Evolutionary conservation across 2,329 filamentous ascomycete species (phyloP), one percentile per base, ranked within the genome.

Genomic region (Pseudogymnoascus sp.): DNA sequence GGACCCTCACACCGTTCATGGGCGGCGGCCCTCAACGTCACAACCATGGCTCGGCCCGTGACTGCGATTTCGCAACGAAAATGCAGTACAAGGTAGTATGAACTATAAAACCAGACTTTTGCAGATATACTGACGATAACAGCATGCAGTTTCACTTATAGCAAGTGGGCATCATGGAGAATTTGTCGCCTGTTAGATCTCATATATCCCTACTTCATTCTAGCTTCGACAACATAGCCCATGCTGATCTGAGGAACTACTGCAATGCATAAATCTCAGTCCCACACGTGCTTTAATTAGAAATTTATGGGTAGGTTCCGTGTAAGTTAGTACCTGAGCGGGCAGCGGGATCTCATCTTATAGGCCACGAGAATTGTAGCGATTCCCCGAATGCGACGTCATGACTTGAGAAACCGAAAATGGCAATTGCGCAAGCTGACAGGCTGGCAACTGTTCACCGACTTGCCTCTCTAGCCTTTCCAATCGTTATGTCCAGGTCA

Each of bases 41-140:
- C 49, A 19, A 33, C 49, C 49, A 33, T 55, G 49, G 49, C 25
- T 55, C 49, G 49, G 49, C 49, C 49, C 49, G 49, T 55, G 49
- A 55, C 49, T 33, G 28, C 28, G 28, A 55, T 55, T 55, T 33
- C 49, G 25, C 28, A 33, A 33, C 28, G 9, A 55, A 19, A 28
- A 33, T 33, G 28, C 22, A 55, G 49, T 55, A 28, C 14, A 55
- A 33, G 49, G 28, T 52, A 11, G 5, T 14, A 22, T 30, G n/a
- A 22, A 33, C 5, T 14, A 33, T 33, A 55, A 8, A 33, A 19
- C 14, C 22, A 33, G 28, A 33, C 2, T 33, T 33, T 16, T 19
- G 28, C 4, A 12, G n/a, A 14, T 33, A 33, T 14, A 33, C 33
- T 33, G 16, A 33, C n/a, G 28, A 55, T 33, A 55, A 55, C 33